Evolutionary conservation across 768 basidiomycete genomes (phyloP).

Genomic region (Podaxis rugospora): DNA sequence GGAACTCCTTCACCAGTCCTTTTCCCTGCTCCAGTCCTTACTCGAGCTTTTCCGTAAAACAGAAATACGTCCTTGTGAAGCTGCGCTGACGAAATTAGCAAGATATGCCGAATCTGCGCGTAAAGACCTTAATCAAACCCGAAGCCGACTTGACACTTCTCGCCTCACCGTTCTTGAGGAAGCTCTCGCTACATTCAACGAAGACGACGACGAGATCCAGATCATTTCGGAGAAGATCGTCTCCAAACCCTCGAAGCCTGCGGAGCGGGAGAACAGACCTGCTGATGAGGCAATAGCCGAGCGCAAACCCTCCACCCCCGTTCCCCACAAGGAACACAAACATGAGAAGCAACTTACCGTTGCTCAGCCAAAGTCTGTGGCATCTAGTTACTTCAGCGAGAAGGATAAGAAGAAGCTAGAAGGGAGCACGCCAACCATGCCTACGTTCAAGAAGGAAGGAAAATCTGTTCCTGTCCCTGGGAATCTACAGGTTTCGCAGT

Average conservation of each 20-base stretch:
- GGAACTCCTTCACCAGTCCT: constrained; percentile 88
- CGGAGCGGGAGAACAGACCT: constrained; percentile 2
- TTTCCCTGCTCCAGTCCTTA: constrained; percentile 74
- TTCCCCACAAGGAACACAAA: not conserved
- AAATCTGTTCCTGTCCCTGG: not conserved
- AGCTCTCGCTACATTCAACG: constrained; percentile 57
- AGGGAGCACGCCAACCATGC: not conserved
- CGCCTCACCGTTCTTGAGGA: constrained; percentile 66
- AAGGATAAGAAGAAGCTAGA: constrained; percentile 18
- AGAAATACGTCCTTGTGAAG: constrained; percentile 47
- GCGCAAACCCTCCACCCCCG: not conserved
- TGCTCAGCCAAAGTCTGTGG: constrained; percentile 12
- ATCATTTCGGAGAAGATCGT: constrained; percentile 31
- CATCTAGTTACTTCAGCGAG: constrained; percentile 20
- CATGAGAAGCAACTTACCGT: not conserved
- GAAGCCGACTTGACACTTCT: constrained; percentile 51
- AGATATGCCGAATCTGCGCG: constrained; percentile 61
- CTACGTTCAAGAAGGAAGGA: constrained; percentile 11
- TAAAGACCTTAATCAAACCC: constrained; percentile 39
- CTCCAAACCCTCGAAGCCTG: not conserved
- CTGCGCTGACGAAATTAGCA: constrained; percentile 60
- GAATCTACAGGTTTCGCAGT: not conserved
- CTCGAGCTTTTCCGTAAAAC: constrained; percentile 72
- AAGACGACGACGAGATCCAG: constrained; percentile 60
- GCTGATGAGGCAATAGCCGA: constrained; percentile 8